Evolutionary conservation across 1,284 basidiomycete genomes (phyloP), one percentile per base, ranked within the genome.

Genomic region (Cystobasidiaceae sp.): DNA sequence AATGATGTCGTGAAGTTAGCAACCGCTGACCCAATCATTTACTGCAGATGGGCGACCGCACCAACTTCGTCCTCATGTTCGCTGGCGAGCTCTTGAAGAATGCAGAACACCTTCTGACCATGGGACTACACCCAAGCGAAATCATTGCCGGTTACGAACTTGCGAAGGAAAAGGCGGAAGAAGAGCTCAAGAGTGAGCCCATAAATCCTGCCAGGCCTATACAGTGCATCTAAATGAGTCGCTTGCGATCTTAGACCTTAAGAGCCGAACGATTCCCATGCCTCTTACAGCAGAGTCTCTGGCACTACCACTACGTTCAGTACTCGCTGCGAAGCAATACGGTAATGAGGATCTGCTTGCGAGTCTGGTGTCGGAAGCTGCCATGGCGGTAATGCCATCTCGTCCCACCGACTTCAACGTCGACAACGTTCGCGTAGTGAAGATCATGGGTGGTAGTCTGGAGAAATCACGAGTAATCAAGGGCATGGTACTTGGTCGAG

Each of bases 401-500:
- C 45, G 55, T n/a, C 33, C 63, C 4, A 49, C 30, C 21, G 54
- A 76, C 69, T 97, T 97, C 83, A 96, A 94, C 77, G 93, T 98
- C 33, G 96, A 99, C 79, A 96, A 94, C 70, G 90, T 98, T 0
- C 86, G 94, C 19, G 93, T 99, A 19, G 96, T 98, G 75, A 99
- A 98, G 80, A 97, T 98, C 71, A 88, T 98, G 85, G 96, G 96
- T 67, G 90, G 94, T 49, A 89, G 84, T 72, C 79, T 98, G 19
- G 78, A 85, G 9, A 83, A 82, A 34, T 96, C 92, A 77, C 86
- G 83, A 69, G 94, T 98, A 9, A 87, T 99, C 5, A 85, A 89
- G 70, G 96, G 96, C 51, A 99, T 99, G 96, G 94, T 98, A 0
- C 97, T 98, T 73, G 91, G 91, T 48, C 83, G 93, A 41, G 91